Base-by-base conservation (phyloP, 163 green algal species). In the Chlorella variabilis region DNA sequence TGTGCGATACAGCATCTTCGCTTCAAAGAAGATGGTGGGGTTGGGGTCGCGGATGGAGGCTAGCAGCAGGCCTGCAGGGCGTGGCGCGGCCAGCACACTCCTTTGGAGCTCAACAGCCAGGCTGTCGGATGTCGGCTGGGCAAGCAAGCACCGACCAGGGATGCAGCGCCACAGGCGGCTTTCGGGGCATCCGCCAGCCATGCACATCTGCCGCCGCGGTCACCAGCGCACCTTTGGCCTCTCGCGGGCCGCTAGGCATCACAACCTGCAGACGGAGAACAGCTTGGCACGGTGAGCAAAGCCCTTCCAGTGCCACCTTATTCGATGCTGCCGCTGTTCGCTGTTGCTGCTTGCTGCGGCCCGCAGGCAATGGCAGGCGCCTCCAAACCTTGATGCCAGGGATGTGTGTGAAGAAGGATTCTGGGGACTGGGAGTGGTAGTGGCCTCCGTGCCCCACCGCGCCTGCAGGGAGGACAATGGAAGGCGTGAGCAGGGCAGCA, bases 351-450 rank as follows among this genome's bases (percentile, higher is more conserved):
- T 11, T 54, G 45, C 45, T 54, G 45, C 45, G 11, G 45, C 11
- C 15, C 11, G 45, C 11, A 15, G 45, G 11, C 11, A 54, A 54
- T 54, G 15, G 45, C 45, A 54, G 11, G 45, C 45, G 11, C 45
- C 45, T 54, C 11, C 45, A 11, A 54, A 58, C 71, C 36, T 92
- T 90, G 76, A 94, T 79, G 2, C 91, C 92, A 0, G 88, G 91
- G n/a, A 96, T 87, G 79, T 97, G 94, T 17, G 90, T 95, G 85
- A 98, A 98, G 82, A 98, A 98, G 7, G 92, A 87, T 85, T 98
- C 95, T 15, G 95, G 94, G 23, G 90, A 95, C 85, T 98, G 94
- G 31, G 89, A 95, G 88, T 98, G 94, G 90, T 98, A 98, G 90
- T 98, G 94, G 2, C 94, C 95, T 2, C 95, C 95, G 80, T 98